Percentiles rank a stretch among this genome's conserved stretches.
phyloP scores from a whole-genome alignment of 2,329 filamentous ascomycete genomes.

The Neoascochyta sp. region DNA sequence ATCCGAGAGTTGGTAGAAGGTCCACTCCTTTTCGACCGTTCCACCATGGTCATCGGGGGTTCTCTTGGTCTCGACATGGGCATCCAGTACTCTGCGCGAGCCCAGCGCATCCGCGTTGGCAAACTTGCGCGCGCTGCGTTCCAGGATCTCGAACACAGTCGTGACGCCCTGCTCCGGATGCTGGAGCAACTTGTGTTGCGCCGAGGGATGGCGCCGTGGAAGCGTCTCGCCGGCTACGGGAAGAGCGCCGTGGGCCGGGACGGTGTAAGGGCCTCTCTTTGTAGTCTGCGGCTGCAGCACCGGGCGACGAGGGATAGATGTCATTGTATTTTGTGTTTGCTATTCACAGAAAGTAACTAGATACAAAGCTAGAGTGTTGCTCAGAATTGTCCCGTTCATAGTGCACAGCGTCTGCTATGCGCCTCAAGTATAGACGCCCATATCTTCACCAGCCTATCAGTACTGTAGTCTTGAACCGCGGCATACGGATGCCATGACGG shows the following conservation, averaged over 20 bases:
- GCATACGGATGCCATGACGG: too few species aligned
- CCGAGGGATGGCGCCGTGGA: constrained; percentile 68
- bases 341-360: too few species aligned
- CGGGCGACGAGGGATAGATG: too few species aligned
- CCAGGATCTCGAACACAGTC: constrained; percentile 77
- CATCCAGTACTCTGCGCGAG: constrained; percentile 67
- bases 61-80: constrained; percentile 82
- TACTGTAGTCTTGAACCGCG: too few species aligned
- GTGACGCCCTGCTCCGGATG: constrained; percentile 65
- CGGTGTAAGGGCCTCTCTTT: constrained; percentile 69
- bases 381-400: too few species aligned
- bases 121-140: constrained; percentile 59
- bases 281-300: constrained; percentile 44
- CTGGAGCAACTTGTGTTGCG: constrained; percentile 66
- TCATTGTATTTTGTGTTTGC: too few species aligned
- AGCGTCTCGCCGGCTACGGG: constrained; percentile 78
- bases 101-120: constrained; percentile 56
- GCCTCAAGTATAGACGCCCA: too few species aligned
- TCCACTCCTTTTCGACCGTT: constrained; percentile 87
- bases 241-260: constrained; percentile 66
- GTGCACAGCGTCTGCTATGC: too few species aligned
- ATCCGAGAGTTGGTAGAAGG: constrained; percentile 76
- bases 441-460: too few species aligned
- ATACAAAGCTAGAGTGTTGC: too few species aligned
- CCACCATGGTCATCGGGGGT: constrained; percentile 76